Percentiles rank a stretch among this genome's conserved stretches.
phyloP scores from a whole-genome alignment of 2,329 filamentous ascomycete genomes.

The Colletotrichum truncatum region DNA sequence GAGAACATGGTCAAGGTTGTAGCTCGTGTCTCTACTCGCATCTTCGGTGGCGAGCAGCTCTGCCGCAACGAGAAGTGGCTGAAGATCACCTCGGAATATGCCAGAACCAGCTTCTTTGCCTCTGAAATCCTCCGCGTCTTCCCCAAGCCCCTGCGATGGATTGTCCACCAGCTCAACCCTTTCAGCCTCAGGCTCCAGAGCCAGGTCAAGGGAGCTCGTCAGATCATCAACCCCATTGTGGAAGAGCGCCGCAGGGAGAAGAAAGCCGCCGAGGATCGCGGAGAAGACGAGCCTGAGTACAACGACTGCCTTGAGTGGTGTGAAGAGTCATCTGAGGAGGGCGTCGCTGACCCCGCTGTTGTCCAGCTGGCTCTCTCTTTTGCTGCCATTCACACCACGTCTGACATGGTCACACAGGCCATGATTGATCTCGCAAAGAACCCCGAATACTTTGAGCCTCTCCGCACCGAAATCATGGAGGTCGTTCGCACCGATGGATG shows the following conservation, averaged over 20 bases:
- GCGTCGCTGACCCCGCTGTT: conserved; percentile 26
- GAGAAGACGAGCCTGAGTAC: conserved; percentile 20
- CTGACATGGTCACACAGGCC: conserved; percentile 32
- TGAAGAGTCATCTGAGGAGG: conserved; percentile 13
- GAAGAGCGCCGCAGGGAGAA: conserved; percentile 23
- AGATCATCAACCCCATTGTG: conserved; percentile 31
- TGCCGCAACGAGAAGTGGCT: conserved; percentile 33
- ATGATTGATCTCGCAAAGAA: conserved; percentile 34
- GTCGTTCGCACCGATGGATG: conserved; percentile 33
- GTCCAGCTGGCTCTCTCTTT: conserved; percentile 34
- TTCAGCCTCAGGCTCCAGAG: conserved; percentile 21
- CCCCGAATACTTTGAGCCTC: conserved; percentile 33
- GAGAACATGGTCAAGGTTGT: conserved; percentile 24
- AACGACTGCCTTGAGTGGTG: conserved; percentile 37
- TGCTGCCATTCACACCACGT: conserved; percentile 36
- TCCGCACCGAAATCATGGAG: conserved; percentile 34
- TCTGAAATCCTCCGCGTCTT: conserved; percentile 27
- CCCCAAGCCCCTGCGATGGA: conserved; percentile 28
- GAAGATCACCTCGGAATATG: conserved; percentile 29
- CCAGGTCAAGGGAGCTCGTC: conserved; percentile 30
- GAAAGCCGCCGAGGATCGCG: conserved; percentile 21
- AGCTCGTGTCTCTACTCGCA: conserved; percentile 32
- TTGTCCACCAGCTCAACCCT: conserved; percentile 31
- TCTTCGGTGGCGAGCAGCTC: conserved; percentile 36
- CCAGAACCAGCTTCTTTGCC: conserved; percentile 15